Base-by-base conservation (phyloP, 352 stramenopile species). In the Thalassiosira mediterranea region DNA sequence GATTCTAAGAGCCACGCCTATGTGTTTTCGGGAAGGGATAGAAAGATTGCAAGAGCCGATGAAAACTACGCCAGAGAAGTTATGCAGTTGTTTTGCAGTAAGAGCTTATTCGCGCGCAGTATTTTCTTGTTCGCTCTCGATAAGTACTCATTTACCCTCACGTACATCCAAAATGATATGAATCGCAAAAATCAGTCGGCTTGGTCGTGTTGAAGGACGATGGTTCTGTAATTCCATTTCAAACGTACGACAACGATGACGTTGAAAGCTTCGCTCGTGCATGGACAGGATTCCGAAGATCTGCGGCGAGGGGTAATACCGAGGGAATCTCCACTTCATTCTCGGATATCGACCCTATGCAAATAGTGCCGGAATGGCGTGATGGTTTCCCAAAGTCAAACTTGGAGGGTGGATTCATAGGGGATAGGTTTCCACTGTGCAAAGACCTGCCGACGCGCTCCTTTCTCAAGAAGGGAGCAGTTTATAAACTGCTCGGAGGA, bases 81-180 rank as follows among this genome's bases (percentile, higher is more conserved):
- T 31, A 89, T 90, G 79, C 82, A 91, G 60, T 57, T 88, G 0
- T 88, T 88, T 34, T 32, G 87, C 86, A 29, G n/a, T n/a, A n/a
- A n/a, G n/a, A n/a, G n/a, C n/a, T n/a, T n/a, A n/a, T n/a, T n/a
- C n/a, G n/a, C n/a, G n/a, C n/a, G n/a, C n/a, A n/a, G n/a, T n/a
- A n/a, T n/a, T n/a, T n/a, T n/a, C n/a, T n/a, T n/a, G n/a, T n/a
- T n/a, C n/a, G n/a, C n/a, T n/a, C n/a, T n/a, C n/a, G n/a, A n/a
- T n/a, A n/a, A n/a, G n/a, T n/a, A n/a, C n/a, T n/a, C n/a, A n/a
- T n/a, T n/a, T n/a, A n/a, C n/a, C n/a, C n/a, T n/a, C n/a, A n/a
- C n/a, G n/a, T n/a, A n/a, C n/a, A n/a, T n/a, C n/a, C n/a, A n/a
- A n/a, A n/a, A n/a, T n/a, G n/a, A n/a, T n/a, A n/a, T n/a, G n/a